These are phyloP conservation scores for Pleurotus tuber-regium DNA, from an alignment of 768 basidiomycete species.

Conservation along the genomic window DNA sequence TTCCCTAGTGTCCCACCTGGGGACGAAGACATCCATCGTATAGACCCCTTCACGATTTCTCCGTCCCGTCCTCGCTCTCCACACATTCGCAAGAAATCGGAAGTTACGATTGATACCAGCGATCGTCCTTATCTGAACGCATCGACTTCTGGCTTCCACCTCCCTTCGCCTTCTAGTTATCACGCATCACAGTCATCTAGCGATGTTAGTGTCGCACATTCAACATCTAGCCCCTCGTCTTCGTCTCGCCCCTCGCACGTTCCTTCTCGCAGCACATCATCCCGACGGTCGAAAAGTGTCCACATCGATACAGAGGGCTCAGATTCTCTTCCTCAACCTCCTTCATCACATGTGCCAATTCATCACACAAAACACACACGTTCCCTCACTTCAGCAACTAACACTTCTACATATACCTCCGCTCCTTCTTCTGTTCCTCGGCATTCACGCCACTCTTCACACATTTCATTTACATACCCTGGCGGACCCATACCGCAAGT, in stretches of 20 bases:
- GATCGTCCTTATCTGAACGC: not conserved
- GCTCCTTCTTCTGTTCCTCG: not conserved
- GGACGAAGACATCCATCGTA: constrained; percentile 5
- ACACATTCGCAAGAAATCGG: constrained; percentile 2
- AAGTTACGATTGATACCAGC: constrained; percentile 4
- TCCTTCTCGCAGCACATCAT: constrained; percentile 5
- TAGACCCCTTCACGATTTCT: constrained; percentile 5
- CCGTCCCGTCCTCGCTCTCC: constrained; percentile 1
- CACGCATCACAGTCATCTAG: constrained; percentile 7
- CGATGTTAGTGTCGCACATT: not conserved
- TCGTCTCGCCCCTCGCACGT: constrained; percentile 1
- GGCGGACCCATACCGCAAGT: constrained; percentile 5
- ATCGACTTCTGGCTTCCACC: constrained; percentile 6
- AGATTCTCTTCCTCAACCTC: not conserved
- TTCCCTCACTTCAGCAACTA: constrained; percentile 1
- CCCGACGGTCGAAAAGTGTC: constrained; percentile 2
- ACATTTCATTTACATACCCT: not conserved
- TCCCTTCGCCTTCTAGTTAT: constrained; percentile 8
- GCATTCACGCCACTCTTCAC: constrained; percentile 7
- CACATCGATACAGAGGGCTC: not conserved
- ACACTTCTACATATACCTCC: not conserved
- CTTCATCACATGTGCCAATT: not conserved
- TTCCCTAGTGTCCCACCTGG: constrained; percentile 5
- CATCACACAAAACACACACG: constrained; percentile 2
- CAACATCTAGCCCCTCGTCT: constrained; percentile 1